Conservation (phyloP, 106 monocot genomes). For the Allium sativum region DNA sequence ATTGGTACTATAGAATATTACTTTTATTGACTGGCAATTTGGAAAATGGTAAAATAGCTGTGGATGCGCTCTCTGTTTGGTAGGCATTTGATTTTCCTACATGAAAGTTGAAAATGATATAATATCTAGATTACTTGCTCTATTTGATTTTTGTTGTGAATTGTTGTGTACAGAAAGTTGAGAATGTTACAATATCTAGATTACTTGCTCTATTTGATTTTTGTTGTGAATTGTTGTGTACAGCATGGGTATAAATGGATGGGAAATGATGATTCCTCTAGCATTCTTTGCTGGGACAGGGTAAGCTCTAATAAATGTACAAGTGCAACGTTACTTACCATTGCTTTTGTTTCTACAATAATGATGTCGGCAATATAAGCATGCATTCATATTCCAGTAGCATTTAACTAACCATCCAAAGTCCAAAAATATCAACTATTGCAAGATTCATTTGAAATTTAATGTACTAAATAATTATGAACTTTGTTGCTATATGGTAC, state of each 20-base stretch:
- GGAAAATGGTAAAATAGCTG: constrained; percentile 51
- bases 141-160: neutral
- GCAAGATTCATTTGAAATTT: too few species aligned
- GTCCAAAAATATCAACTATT: too few species aligned
- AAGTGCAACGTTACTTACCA: too few species aligned
- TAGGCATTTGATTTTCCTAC: neutral
- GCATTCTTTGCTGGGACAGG: constrained; percentile 83
- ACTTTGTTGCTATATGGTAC: too few species aligned
- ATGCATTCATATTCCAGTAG: too few species aligned
- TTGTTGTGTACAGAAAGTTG: constrained; percentile 28
- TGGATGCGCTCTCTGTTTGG: constrained; percentile 81
- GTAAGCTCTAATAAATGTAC: constrained; percentile 18
- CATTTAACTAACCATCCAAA: too few species aligned
- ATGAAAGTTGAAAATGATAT: neutral
- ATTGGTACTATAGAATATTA: constrained; percentile 63
- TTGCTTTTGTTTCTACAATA: too few species aligned
- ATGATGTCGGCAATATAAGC: too few species aligned
- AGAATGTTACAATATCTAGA: too few species aligned
- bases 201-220: neutral
- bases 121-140: neutral
- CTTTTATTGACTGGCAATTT: constrained; percentile 55
- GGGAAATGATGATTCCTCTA: constrained; percentile 93
- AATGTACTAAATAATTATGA: too few species aligned
- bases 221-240: neutral
- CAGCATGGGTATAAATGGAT: constrained; percentile 85